phyloP scores from a whole-genome alignment of 805 yeast genomes.

The Sugiyamaella lignohabitans region DNA sequence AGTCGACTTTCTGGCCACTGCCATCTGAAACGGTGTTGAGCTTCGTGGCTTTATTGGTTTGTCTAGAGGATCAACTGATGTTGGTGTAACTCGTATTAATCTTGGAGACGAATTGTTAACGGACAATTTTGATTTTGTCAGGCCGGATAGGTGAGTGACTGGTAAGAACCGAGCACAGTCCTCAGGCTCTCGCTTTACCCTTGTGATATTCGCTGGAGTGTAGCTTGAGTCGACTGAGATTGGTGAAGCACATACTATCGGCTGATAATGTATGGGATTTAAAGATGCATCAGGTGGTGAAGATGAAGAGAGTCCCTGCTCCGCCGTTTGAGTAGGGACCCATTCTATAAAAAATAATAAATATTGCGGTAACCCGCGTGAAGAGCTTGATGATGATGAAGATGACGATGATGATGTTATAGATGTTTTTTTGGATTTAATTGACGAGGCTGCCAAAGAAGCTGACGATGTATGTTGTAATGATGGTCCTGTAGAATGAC shows the following conservation, averaged over 20 bases:
- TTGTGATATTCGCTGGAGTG: no score
- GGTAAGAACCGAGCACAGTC: no score
- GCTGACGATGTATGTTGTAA: no score
- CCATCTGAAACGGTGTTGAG: conserved; percentile 10
- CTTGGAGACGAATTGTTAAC: neutral
- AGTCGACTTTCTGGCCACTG: conserved; percentile 5
- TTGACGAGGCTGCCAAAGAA: no score
- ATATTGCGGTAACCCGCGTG: no score
- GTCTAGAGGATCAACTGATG: neutral
- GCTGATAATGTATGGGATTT: neutral
- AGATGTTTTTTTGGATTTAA: neutral
- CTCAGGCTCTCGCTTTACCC: no score
- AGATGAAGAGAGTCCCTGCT: no score
- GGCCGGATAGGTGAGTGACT: neutral
- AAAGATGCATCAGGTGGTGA: neutral
- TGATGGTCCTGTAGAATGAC: no score
- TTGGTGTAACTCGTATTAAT: neutral
- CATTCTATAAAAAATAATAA: conserved; percentile 3
- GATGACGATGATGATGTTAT: conserved; percentile 6
- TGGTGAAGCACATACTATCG: neutral
- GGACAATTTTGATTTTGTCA: neutral
- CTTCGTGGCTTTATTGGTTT: neutral
- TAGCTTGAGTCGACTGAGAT: neutral
- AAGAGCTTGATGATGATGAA: conserved; percentile 20
- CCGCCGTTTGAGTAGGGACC: neutral